phyloP scores from a whole-genome alignment of 1,284 basidiomycete genomes.

The Puccinia horiana region DNA sequence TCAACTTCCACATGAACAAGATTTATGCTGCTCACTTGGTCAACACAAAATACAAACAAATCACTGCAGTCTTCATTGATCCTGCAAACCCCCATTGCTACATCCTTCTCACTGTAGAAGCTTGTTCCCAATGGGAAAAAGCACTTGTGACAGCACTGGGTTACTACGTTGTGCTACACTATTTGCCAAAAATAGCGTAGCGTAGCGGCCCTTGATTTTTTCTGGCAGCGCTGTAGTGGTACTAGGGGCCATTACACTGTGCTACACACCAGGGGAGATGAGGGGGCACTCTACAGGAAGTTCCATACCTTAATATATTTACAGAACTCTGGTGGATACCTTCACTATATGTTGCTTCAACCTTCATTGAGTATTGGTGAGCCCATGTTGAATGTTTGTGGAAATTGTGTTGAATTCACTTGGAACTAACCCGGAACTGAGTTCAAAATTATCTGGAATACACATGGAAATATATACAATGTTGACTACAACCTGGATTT shows the following conservation, averaged over 20 bases:
- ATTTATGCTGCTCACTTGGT: not conserved
- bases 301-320: no score
- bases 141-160: not conserved
- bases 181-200: no score
- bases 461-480: not conserved
- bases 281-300: no score
- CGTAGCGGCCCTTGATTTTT: no score
- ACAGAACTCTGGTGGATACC: no score
- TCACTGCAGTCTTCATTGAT: not conserved
- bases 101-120: not conserved
- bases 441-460: not conserved
- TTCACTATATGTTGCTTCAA: not conserved
- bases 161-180: no score
- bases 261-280: no score
- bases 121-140: not conserved
- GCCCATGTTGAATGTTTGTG: not conserved
- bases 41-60: not conserved
- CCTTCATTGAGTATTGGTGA: not conserved
- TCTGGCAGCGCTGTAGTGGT: no score
- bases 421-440: not conserved
- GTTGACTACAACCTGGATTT: not conserved
- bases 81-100: not conserved
- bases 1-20: slow-evolving; percentile 17
- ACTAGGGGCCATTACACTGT: no score
- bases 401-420: not conserved